These are phyloP conservation scores for Camelina sativa DNA, from an alignment of 345 rosid genomes.

Conservation along the genomic window DNA sequence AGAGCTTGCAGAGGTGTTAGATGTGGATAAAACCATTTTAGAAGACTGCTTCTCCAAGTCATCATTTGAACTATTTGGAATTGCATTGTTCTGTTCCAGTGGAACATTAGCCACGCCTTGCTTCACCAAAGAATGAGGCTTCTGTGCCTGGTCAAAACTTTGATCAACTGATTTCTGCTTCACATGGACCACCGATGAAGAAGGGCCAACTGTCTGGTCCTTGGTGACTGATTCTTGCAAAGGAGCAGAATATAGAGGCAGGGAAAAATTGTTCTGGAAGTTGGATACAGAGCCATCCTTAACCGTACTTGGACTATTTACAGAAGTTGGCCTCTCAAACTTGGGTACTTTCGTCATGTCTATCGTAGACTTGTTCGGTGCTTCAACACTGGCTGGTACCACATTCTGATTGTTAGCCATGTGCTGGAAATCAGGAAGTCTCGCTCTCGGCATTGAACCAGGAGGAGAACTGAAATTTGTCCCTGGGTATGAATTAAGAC, in stretches of 20 bases:
- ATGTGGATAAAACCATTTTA: constrained; percentile 50
- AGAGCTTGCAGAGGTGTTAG: constrained; percentile 46
- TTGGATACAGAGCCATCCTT: constrained; percentile 52
- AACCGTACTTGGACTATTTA: constrained; percentile 49
- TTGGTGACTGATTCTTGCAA: constrained; percentile 46
- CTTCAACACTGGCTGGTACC: constrained; percentile 42
- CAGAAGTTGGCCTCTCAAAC: constrained; percentile 57
- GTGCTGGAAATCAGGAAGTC: not conserved
- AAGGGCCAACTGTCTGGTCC: constrained; percentile 14
- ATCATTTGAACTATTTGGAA: constrained; percentile 50
- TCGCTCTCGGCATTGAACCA: not conserved
- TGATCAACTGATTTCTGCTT: constrained; percentile 62
- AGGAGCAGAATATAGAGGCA: constrained; percentile 51
- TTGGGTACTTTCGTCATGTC: constrained; percentile 53
- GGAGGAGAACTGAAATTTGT: not conserved
- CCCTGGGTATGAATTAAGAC: not conserved
- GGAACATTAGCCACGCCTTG: constrained; percentile 17
- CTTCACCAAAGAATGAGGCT: constrained; percentile 17
- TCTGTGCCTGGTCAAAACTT: constrained; percentile 42
- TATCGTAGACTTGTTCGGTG: constrained; percentile 39
- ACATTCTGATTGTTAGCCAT: not conserved
- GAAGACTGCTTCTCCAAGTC: constrained; percentile 61
- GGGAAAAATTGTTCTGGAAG: constrained; percentile 47
- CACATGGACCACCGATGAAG: constrained; percentile 49
- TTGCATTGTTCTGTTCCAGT: constrained; percentile 47